phyloP scores from a whole-genome alignment of 495 filamentous ascomycete species.

The Aspergillus baeticus region DNA sequence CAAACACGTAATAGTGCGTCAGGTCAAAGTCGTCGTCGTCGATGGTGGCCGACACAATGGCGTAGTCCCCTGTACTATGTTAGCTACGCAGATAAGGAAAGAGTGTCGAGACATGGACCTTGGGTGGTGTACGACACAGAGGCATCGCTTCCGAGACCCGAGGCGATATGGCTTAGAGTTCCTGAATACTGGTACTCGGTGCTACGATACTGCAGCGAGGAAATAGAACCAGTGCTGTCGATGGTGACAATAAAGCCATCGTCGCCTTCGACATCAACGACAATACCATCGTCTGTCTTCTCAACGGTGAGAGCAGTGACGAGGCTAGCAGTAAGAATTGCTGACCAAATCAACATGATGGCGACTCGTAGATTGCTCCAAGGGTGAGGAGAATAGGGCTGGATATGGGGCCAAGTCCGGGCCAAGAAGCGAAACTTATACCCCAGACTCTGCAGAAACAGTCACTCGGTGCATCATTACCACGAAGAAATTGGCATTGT shows the following conservation, averaged over 20 bases:
- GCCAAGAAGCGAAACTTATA: too few species aligned
- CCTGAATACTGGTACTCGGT: background rate
- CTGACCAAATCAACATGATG: too few species aligned
- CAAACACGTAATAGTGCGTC: slow-evolving; percentile 4
- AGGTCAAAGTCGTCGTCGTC: background rate
- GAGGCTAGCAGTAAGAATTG: background rate
- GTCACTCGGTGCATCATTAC: too few species aligned
- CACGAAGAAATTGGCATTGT: too few species aligned
- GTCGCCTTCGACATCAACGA: background rate
- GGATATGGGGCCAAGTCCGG: too few species aligned
- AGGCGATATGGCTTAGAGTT: background rate
- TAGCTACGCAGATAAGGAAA: slow-evolving; percentile 1
- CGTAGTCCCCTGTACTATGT: background rate
- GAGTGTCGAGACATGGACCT: background rate
- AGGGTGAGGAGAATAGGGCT: too few species aligned
- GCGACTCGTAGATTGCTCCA: too few species aligned
- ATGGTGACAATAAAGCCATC: background rate
- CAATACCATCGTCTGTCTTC: background rate
- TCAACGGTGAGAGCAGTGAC: background rate
- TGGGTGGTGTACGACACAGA: background rate
- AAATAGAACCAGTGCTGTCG: background rate
- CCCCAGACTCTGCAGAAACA: too few species aligned
- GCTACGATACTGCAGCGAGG: background rate
- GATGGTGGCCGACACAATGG: background rate
- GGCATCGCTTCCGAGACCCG: background rate